Conservation (phyloP, 176 grass and related monocot species). For the Ananas comosus region DNA sequence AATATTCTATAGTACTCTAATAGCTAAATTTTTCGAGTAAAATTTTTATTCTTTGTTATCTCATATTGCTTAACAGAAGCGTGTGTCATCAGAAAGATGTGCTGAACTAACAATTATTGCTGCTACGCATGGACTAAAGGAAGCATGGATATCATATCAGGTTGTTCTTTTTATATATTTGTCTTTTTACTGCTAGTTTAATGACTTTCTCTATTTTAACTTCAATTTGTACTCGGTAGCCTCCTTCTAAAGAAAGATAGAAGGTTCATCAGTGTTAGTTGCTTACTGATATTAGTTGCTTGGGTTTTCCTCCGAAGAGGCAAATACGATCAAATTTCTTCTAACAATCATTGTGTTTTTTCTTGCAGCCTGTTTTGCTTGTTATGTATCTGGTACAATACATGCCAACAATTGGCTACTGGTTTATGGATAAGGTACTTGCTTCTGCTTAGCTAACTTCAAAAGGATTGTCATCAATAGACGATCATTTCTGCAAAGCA, state of each 20-base stretch:
- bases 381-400: conserved; percentile 97
- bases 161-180: conserved; percentile 35
- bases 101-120: conserved; percentile 85
- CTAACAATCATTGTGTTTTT: conserved; percentile 5
- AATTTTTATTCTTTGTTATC: conserved; percentile 11
- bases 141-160: conserved; percentile 98
- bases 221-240: background rate
- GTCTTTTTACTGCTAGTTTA: background rate
- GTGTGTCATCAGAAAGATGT: conserved; percentile 75
- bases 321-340: conserved; percentile 5
- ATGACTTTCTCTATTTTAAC: background rate
- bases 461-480: background rate
- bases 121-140: conserved; percentile 87
- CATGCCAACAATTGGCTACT: conserved; percentile 70
- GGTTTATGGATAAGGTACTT: conserved; percentile 93
- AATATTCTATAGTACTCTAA: conserved; percentile 4
- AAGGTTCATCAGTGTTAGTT: background rate
- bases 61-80: conserved; percentile 39
- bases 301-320: background rate
- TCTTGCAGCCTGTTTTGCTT: conserved; percentile 69
- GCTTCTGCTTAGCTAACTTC: conserved; percentile 15
- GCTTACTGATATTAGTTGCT: background rate
- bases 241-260: background rate
- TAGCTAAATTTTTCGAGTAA: background rate
- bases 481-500: background rate